Percentiles rank a stretch among this genome's conserved stretches.
These are phyloP conservation scores for Hsuehochloa calcarea DNA, from an alignment of 176 grass and related monocot species.

Conservation along the genomic window DNA sequence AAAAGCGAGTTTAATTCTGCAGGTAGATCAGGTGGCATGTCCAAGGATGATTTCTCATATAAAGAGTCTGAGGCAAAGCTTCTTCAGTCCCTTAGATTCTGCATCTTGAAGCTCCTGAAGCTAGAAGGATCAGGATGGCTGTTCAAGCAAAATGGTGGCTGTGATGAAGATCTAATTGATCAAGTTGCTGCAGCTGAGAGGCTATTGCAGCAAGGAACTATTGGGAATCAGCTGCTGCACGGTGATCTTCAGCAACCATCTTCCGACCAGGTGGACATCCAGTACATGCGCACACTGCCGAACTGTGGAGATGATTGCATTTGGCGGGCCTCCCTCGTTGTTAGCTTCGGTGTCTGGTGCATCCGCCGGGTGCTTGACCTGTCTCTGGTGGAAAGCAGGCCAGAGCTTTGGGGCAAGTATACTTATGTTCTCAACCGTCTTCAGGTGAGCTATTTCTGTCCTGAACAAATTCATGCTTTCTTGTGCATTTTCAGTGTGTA, in stretches of 20 bases:
- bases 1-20: slow-evolving; percentile 38
- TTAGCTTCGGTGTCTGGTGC: slow-evolving; percentile 98
- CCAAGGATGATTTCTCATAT: slow-evolving; percentile 62
- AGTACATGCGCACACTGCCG: slow-evolving; percentile 38
- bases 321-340: slow-evolving; percentile 66
- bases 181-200: slow-evolving; percentile 64
- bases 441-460: slow-evolving; percentile 54
- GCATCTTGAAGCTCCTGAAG: slow-evolving; percentile 73
- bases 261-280: slow-evolving; percentile 31
- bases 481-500: background rate
- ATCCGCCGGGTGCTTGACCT: slow-evolving; percentile 70
- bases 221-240: slow-evolving; percentile 32
- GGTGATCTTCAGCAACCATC: slow-evolving; percentile 32
- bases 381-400: slow-evolving; percentile 88
- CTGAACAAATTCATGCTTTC: background rate
- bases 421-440: slow-evolving; percentile 98
- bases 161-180: slow-evolving; percentile 83
- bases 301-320: slow-evolving; percentile 87
- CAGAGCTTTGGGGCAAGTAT: slow-evolving; percentile 99
- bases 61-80: slow-evolving; percentile 73
- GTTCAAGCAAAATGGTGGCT: slow-evolving; percentile 78
- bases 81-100: slow-evolving; percentile 71
- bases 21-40: slow-evolving; percentile 40
- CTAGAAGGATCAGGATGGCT: slow-evolving; percentile 85
- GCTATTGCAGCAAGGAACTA: slow-evolving; percentile 40